Evolutionary conservation across 371 early-diverging fungal genomes (phyloP).

Genomic region (Apophysomyces trapeziformis): DNA sequence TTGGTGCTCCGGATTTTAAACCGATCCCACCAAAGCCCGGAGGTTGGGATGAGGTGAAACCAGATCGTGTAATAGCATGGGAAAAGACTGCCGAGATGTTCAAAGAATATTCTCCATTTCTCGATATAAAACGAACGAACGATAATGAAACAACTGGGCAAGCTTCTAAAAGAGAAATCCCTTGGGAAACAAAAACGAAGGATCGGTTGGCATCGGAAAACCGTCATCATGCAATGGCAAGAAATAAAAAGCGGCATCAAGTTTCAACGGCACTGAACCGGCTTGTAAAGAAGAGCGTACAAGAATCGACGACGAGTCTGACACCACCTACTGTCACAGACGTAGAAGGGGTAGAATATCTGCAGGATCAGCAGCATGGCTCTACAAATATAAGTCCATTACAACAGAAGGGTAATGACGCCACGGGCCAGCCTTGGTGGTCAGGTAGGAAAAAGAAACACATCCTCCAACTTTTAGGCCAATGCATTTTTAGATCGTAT

Average conservation of each 20-base stretch:
- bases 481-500: background rate
- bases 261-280: background rate
- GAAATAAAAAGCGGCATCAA: background rate
- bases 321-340: too few species aligned
- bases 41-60: slow-evolving; percentile 32
- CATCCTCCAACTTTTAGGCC: too few species aligned
- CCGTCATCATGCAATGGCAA: background rate
- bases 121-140: slow-evolving; percentile 4
- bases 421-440: too few species aligned
- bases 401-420: too few species aligned
- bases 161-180: background rate
- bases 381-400: background rate
- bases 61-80: slow-evolving; percentile 33
- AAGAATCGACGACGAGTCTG: too few species aligned
- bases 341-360: background rate
- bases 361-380: background rate
- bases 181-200: background rate
- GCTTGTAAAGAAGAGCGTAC: too few species aligned
- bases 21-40: slow-evolving; percentile 32
- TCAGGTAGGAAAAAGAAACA: too few species aligned
- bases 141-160: background rate
- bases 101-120: slow-evolving; percentile 23
- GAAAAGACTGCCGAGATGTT: slow-evolving; percentile 16
- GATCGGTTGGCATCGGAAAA: background rate
- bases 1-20: slow-evolving; percentile 19